Evolutionary conservation across 75 land plant species (phyloP).

Genomic region (Adiantum capillusveneris): DNA sequence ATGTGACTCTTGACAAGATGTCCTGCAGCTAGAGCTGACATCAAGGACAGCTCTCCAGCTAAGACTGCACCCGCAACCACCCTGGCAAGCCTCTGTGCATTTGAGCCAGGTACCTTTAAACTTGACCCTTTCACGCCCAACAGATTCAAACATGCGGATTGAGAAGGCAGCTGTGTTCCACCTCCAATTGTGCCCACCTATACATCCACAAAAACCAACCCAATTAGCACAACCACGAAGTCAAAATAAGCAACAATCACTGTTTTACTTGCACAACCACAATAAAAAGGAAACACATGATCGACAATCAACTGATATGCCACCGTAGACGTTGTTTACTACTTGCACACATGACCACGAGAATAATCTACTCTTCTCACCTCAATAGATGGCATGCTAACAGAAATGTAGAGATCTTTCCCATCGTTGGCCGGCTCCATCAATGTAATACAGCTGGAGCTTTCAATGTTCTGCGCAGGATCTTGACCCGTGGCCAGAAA

Average conservation of each 20-base stretch:
- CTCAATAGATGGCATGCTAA: conserved; percentile 41
- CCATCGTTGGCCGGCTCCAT: conserved; percentile 32
- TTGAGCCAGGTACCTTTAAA: conserved; percentile 48
- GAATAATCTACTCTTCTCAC: background rate
- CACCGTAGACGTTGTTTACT: too few relatives aligned
- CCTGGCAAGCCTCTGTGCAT: conserved; percentile 55
- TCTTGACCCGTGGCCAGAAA: conserved; percentile 33
- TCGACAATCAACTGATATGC: background rate
- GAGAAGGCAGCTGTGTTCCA: conserved; percentile 79
- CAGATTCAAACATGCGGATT: conserved; percentile 71
- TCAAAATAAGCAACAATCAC: too few relatives aligned
- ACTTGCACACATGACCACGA: too few relatives aligned
- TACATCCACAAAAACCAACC: background rate
- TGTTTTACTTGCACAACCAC: background rate
- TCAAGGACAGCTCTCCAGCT: conserved; percentile 80
- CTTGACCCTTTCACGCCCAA: conserved; percentile 83
- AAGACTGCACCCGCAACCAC: conserved; percentile 76
- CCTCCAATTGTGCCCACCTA: conserved; percentile 93
- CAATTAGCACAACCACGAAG: background rate
- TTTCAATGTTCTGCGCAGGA: conserved; percentile 37
- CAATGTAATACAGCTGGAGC: conserved; percentile 30
- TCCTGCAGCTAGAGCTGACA: conserved; percentile 87
- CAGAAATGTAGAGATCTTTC: conserved; percentile 26
- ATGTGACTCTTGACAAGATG: conserved; percentile 83
- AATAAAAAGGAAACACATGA: background rate